These are phyloP conservation scores for Margaritispora aquatica DNA, from an alignment of 495 filamentous ascomycete genomes.

Conservation along the genomic window DNA sequence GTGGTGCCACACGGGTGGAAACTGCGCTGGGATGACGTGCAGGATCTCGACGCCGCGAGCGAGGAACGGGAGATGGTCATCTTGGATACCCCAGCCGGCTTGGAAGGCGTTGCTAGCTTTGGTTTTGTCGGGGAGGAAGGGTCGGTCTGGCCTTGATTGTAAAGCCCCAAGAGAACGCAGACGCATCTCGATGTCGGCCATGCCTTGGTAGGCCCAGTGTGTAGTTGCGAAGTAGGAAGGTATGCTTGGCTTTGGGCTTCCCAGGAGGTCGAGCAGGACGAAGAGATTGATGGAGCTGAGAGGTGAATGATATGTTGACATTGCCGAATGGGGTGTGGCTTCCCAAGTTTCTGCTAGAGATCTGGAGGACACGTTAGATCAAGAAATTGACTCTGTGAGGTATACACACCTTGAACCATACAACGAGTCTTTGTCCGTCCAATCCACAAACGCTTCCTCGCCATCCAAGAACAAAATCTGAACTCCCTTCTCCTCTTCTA, in stretches of 20 bases:
- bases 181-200: slow-evolving; percentile 63
- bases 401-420: slow-evolving; percentile 68
- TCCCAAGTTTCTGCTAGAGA: slow-evolving; percentile 75
- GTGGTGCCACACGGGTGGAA: slow-evolving; percentile 83
- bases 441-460: slow-evolving; percentile 81
- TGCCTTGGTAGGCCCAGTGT: slow-evolving; percentile 82
- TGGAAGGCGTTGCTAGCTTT: slow-evolving; percentile 45
- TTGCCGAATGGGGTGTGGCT: slow-evolving; percentile 51
- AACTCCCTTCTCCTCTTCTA: slow-evolving; percentile 72
- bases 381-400: background rate
- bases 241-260: slow-evolving; percentile 59
- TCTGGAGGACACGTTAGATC: slow-evolving; percentile 26
- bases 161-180: slow-evolving; percentile 42
- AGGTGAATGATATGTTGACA: slow-evolving; percentile 66
- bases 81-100: slow-evolving; percentile 49
- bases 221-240: slow-evolving; percentile 81
- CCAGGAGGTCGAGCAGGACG: slow-evolving; percentile 87
- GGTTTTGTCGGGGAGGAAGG: slow-evolving; percentile 42
- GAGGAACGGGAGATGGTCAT: slow-evolving; percentile 91
- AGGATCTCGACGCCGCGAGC: slow-evolving; percentile 76
- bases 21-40: slow-evolving; percentile 78
- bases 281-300: slow-evolving; percentile 80
- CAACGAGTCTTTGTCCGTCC: slow-evolving; percentile 74
- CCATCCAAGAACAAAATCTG: slow-evolving; percentile 91
- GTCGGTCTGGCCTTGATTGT: slow-evolving; percentile 12